These are phyloP conservation scores for Camelina sativa DNA, from an alignment of 345 rosid species.

Conservation along the genomic window DNA sequence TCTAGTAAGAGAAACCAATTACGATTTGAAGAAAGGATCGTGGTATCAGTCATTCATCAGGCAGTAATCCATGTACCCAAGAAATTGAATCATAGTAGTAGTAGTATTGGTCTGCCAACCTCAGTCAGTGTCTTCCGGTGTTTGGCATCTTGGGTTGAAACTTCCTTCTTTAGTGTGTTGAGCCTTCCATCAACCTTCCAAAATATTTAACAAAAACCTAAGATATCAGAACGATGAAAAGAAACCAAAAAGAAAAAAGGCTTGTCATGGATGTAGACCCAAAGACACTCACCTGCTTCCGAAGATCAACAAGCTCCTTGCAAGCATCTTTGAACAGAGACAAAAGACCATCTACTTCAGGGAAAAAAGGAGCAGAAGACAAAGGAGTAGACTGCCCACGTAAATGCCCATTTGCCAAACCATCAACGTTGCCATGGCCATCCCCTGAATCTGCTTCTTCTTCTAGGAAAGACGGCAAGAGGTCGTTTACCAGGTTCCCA, in stretches of 20 bases:
- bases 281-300: slow-evolving; percentile 66
- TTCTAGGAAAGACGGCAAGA: slow-evolving; percentile 81
- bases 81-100: not conserved
- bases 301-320: slow-evolving; percentile 86
- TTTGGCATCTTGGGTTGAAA: slow-evolving; percentile 86
- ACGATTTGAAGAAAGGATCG: slow-evolving; percentile 2
- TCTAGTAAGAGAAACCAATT: slow-evolving; percentile 49
- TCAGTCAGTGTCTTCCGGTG: slow-evolving; percentile 94
- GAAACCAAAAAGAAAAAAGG: not conserved
- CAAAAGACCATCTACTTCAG: slow-evolving; percentile 90
- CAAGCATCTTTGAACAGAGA: slow-evolving; percentile 88
- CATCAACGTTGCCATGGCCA: slow-evolving; percentile 58
- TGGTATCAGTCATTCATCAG: slow-evolving; percentile 11
- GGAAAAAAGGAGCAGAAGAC: slow-evolving; percentile 74
- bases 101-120: slow-evolving; percentile 53
- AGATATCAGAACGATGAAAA: slow-evolving; percentile 27
- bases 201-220: slow-evolving; percentile 20
- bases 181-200: slow-evolving; percentile 90
- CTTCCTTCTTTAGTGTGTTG: slow-evolving; percentile 85
- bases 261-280: not conserved
- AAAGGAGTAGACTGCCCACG: slow-evolving; percentile 64
- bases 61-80: slow-evolving; percentile 10
- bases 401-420: slow-evolving; percentile 67
- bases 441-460: slow-evolving; percentile 77
- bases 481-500: slow-evolving; percentile 85